phyloP scores from a whole-genome alignment of 1,139 yeast genomes.

The Yamadazyma sp. region DNA sequence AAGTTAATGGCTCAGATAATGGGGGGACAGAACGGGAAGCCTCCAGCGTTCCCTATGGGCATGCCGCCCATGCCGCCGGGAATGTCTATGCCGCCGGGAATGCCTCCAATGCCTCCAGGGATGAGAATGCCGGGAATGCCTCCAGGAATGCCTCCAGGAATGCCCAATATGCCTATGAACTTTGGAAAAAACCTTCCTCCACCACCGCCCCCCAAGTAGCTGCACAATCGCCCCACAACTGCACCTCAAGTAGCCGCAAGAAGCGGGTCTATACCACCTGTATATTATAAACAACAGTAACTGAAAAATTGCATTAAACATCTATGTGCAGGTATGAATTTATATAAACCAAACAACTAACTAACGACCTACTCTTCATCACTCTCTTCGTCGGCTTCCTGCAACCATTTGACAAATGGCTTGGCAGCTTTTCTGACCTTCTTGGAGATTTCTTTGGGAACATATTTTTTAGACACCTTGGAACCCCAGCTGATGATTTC shows the following conservation, averaged over 20 bases:
- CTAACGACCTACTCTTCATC: conserved; percentile 51
- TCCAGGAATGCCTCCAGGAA: conserved; percentile 17
- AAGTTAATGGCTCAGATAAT: conserved; percentile 46
- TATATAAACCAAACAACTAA: not conserved
- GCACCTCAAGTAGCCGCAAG: conserved; percentile 18
- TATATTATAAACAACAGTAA: conserved; percentile 1
- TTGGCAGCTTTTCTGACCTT: conserved; percentile 96
- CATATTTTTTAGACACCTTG: conserved; percentile 89
- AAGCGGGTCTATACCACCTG: too few relatives aligned
- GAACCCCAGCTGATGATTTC: conserved; percentile 83
- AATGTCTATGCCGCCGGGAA: conserved; percentile 16
- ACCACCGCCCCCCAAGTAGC: conserved; percentile 20
- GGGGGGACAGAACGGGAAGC: conserved; percentile 21
- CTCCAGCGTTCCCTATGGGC: conserved; percentile 18
- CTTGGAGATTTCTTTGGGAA: conserved; percentile 86
- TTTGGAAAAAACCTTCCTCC: conserved; percentile 11
- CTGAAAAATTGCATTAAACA: conserved; percentile 1
- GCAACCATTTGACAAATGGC: conserved; percentile 92
- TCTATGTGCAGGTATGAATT: conserved; percentile 1
- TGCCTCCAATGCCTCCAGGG: conserved; percentile 11
- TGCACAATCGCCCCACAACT: conserved; percentile 20
- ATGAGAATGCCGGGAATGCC: conserved; percentile 19
- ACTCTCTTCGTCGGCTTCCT: conserved; percentile 77
- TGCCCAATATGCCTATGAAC: conserved; percentile 22
- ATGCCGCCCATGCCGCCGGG: conserved; percentile 14